Percentiles rank a stretch among this genome's conserved stretches.
These are phyloP conservation scores for Rhododendron williamsianum DNA, from an alignment of 148 eudicot genomes.

Conservation along the genomic window DNA sequence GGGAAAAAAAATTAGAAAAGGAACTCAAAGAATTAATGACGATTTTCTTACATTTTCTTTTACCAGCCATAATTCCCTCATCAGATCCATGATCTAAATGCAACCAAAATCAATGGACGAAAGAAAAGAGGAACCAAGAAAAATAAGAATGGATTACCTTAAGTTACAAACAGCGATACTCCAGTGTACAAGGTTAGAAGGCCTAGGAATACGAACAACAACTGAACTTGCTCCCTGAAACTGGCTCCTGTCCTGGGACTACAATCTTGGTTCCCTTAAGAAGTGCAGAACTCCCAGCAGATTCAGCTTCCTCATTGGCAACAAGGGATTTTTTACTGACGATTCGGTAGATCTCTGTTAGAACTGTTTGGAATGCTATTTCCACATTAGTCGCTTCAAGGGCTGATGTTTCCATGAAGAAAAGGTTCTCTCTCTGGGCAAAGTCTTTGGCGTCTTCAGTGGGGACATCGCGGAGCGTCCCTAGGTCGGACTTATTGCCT, in stretches of 20 bases:
- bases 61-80: background rate
- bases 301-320: constrained; percentile 20
- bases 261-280: constrained; percentile 4
- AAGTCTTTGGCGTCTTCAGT: constrained; percentile 31
- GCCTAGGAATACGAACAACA: background rate
- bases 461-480: constrained; percentile 25
- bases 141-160: background rate
- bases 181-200: background rate
- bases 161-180: background rate
- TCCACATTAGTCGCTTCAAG: constrained; percentile 13
- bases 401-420: constrained; percentile 34
- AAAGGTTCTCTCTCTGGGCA: constrained; percentile 29
- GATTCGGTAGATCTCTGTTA: constrained; percentile 33
- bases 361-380: constrained; percentile 29
- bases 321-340: constrained; percentile 31
- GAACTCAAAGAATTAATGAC: background rate
- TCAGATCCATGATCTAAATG: background rate
- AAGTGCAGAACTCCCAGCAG: background rate
- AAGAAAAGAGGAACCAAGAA: background rate
- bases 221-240: background rate
- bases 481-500: constrained; percentile 30
- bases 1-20: background rate
- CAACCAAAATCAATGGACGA: background rate
- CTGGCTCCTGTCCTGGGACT: constrained; percentile 3
- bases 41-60: background rate